Evolutionary conservation across 352 stramenopile genomes (phyloP).

Genomic region (Globisporangium cylindrosporum): DNA sequence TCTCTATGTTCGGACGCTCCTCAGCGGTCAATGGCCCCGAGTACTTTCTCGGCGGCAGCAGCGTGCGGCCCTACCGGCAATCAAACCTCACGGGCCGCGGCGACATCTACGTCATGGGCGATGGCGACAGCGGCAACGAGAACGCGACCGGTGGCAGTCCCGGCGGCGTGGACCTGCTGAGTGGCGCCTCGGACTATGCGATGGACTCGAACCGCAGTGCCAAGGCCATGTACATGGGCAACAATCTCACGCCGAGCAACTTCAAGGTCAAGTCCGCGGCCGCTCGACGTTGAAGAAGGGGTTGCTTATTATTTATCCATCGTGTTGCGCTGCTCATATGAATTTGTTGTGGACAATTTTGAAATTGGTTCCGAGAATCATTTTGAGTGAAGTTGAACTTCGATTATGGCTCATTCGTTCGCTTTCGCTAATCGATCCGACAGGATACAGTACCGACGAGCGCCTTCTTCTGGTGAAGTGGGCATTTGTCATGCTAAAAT

Average conservation of each 20-base stretch:
- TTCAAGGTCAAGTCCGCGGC: not conserved
- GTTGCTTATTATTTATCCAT: no score
- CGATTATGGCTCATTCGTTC: no score
- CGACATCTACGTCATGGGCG: constrained; percentile 10
- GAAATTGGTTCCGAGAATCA: no score
- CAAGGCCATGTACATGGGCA: not conserved
- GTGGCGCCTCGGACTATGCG: not conserved
- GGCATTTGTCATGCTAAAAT: no score
- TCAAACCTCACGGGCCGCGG: constrained; percentile 4
- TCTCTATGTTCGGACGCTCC: constrained; percentile 9
- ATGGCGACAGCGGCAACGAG: not conserved
- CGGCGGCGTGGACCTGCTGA: not conserved
- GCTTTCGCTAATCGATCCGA: no score
- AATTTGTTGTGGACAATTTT: no score
- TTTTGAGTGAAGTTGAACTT: no score
- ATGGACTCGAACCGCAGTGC: constrained; percentile 7
- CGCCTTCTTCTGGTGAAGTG: no score
- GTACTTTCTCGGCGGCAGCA: constrained; percentile 5
- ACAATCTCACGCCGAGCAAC: constrained; percentile 5
- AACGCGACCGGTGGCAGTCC: not conserved
- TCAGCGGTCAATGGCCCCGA: constrained; percentile 5
- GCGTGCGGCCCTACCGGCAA: constrained; percentile 1
- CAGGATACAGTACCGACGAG: no score
- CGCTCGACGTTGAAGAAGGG: not conserved
- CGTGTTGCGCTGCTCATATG: no score